phyloP scores from a whole-genome alignment of 306 rosid species.

The Trichosanthes truncata region DNA sequence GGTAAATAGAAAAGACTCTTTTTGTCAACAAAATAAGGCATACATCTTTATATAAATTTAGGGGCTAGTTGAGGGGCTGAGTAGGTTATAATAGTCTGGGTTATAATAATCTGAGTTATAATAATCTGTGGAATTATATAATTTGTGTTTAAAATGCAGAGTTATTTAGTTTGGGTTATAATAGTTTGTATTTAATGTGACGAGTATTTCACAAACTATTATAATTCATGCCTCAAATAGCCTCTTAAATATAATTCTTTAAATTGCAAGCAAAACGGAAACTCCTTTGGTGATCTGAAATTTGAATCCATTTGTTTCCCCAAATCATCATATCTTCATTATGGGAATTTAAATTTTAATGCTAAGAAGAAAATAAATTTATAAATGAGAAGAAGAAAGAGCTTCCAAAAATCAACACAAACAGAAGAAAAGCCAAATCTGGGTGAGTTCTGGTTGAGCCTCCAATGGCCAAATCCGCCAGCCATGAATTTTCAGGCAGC shows the following conservation, averaged over 20 bases:
- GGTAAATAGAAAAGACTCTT: background rate
- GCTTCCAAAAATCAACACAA: conserved; percentile 19
- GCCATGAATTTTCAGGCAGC: conserved; percentile 32
- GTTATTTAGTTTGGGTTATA: too few species aligned
- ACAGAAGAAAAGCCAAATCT: background rate
- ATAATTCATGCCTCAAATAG: too few species aligned
- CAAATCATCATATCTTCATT: background rate
- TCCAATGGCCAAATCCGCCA: conserved; percentile 45
- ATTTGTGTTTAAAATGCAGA: too few species aligned
- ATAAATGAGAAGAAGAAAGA: conserved; percentile 21
- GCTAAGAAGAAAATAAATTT: background rate
- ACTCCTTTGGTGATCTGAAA: background rate
- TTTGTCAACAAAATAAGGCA: background rate
- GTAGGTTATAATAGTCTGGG: too few species aligned
- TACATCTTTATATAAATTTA: background rate
- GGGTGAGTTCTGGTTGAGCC: conserved; percentile 10
- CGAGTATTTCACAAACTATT: too few species aligned
- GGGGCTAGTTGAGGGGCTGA: too few species aligned
- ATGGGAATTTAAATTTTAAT: background rate
- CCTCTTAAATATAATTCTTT: background rate
- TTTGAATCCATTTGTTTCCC: background rate
- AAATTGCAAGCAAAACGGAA: background rate
- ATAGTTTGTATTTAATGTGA: too few species aligned
- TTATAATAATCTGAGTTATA: too few species aligned
- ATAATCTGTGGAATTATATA: too few species aligned